Percentiles rank a stretch among this genome's conserved stretches.
These are phyloP conservation scores for Tillandsia leiboldiana DNA, from an alignment of 176 grass and related monocot species.

Conservation along the genomic window DNA sequence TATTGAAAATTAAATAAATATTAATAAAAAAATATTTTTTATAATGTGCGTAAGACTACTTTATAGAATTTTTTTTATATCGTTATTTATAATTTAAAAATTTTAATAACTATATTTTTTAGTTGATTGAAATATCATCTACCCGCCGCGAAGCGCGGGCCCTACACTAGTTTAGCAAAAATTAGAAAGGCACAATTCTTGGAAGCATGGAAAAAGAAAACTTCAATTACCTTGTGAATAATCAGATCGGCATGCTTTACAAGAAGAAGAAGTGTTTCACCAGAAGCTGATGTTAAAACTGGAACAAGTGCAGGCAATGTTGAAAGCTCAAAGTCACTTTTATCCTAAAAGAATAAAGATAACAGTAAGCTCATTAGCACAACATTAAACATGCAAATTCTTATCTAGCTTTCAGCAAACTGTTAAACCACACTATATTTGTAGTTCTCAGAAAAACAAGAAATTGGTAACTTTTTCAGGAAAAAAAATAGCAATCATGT, in stretches of 20 bases:
- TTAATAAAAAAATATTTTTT: no score
- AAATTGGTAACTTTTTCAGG: conserved; percentile 5
- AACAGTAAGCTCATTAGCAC: neutral
- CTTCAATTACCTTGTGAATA: conserved; percentile 68
- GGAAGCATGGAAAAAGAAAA: conserved; percentile 16
- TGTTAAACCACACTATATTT: no score
- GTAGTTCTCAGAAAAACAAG: neutral
- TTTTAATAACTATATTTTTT: no score
- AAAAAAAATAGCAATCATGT: neutral
- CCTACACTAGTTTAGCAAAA: neutral
- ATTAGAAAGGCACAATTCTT: neutral
- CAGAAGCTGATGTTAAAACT: conserved; percentile 88
- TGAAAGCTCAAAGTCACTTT: conserved; percentile 93
- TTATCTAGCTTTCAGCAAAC: neutral
- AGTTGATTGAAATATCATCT: no score
- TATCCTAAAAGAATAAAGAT: conserved; percentile 43
- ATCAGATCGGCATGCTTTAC: conserved; percentile 88
- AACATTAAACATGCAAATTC: neutral
- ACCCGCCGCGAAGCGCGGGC: no score
- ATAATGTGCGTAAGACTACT: no score
- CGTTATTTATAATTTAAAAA: no score
- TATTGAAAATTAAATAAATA: no score
- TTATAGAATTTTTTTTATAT: no score
- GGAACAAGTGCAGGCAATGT: conserved; percentile 87
- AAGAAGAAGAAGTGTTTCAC: conserved; percentile 96